These are phyloP conservation scores for Scutellaria galericulata DNA, from an alignment of 257 asterid species.

Conservation along the genomic window DNA sequence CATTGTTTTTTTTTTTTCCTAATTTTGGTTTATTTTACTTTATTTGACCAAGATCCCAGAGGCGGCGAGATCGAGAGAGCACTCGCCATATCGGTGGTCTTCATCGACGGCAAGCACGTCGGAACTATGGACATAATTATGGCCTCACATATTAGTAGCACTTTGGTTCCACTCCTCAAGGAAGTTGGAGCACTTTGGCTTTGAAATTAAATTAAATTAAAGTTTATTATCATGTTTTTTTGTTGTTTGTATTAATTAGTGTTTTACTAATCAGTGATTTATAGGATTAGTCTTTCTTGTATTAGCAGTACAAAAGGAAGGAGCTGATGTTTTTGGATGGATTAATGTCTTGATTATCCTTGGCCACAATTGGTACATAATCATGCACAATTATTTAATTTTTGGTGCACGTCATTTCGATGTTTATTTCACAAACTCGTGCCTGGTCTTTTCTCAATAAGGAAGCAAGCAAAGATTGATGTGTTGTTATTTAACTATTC, in stretches of 20 bases:
- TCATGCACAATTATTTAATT: too few species aligned
- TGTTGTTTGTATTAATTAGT: background rate
- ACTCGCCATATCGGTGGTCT: conserved; percentile 58
- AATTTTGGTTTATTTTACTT: too few species aligned
- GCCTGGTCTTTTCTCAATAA: too few species aligned
- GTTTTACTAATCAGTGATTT: background rate
- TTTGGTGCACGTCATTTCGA: too few species aligned
- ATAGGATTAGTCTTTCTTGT: background rate
- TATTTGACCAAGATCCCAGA: conserved; percentile 52
- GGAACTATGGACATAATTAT: conserved; percentile 65
- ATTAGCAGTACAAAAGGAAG: conserved; percentile 31
- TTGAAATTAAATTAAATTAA: conserved; percentile 14
- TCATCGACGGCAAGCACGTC: conserved; percentile 60
- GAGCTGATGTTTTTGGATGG: background rate
- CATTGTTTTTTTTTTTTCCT: too few species aligned
- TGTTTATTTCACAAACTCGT: too few species aligned
- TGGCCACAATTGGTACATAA: background rate
- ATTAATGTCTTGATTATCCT: conserved; percentile 35
- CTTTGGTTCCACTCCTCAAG: conserved; percentile 63
- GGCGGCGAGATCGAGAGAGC: conserved; percentile 55
- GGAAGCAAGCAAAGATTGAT: too few species aligned
- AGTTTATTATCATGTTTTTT: too few species aligned
- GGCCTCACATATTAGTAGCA: conserved; percentile 61
- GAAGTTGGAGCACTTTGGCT: conserved; percentile 70
- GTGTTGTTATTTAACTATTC: too few species aligned